Evolutionary conservation across 1,284 basidiomycete genomes (phyloP).

Genomic region (Albatrellus sp.): DNA sequence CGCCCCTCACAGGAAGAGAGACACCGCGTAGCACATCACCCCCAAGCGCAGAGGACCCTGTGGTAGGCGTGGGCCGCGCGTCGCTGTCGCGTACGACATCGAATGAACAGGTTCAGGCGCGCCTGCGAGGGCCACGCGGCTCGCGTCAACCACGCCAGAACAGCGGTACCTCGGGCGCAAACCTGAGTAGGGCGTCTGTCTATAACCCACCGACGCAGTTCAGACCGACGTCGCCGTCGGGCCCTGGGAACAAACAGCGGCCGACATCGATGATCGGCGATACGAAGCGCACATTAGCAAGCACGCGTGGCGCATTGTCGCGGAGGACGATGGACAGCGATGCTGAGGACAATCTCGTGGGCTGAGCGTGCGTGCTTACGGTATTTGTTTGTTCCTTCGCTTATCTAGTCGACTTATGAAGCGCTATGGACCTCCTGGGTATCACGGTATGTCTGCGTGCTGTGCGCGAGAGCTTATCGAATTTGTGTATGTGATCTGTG

Average conservation of each 20-base stretch:
- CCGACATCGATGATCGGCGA: conserved; percentile 19
- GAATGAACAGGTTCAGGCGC: conserved; percentile 32
- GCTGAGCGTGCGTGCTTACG: conserved; percentile 8
- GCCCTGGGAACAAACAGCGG: conserved; percentile 19
- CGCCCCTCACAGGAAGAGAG: conserved; percentile 17
- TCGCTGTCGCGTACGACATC: conserved; percentile 30
- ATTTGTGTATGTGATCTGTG: no score
- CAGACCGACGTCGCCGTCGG: conserved; percentile 19
- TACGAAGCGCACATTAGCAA: conserved; percentile 22
- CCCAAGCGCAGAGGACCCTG: conserved; percentile 23
- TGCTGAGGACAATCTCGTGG: conserved; percentile 61
- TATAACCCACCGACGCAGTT: conserved; percentile 17
- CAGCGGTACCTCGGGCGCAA: conserved; percentile 34
- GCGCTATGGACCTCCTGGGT: no score
- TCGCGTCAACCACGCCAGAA: conserved; percentile 29
- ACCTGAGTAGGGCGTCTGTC: conserved; percentile 40
- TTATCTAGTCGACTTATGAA: no score
- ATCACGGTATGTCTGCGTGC: no score
- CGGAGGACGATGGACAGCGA: conserved; percentile 71
- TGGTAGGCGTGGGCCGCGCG: conserved; percentile 17
- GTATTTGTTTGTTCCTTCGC: no score
- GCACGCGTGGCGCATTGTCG: conserved; percentile 31
- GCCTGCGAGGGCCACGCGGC: conserved; percentile 40
- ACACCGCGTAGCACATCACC: conserved; percentile 32
- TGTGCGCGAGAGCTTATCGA: no score